Evolutionary conservation across 768 basidiomycete species (phyloP).

Genomic region (Boletus subcaerulescens): DNA sequence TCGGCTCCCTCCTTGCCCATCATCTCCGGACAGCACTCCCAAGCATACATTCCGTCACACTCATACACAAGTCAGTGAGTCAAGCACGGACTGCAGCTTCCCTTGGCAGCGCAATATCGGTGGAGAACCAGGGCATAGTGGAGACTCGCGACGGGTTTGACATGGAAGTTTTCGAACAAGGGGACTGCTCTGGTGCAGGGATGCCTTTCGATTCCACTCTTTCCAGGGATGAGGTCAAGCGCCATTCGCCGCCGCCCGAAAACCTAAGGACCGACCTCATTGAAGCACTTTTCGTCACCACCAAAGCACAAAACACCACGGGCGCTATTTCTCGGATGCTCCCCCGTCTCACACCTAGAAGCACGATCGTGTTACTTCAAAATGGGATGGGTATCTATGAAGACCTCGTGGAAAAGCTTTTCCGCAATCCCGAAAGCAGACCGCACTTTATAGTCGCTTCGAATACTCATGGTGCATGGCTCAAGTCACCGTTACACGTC

Average conservation of each 20-base stretch:
- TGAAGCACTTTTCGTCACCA: conserved; percentile 76
- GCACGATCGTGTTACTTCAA: conserved; percentile 89
- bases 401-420: conserved; percentile 59
- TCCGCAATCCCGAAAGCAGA: conserved; percentile 66
- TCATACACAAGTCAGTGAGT: conserved; percentile 60
- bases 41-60: conserved; percentile 51
- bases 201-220: conserved; percentile 15
- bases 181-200: conserved; percentile 22
- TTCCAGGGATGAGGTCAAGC: conserved; percentile 11
- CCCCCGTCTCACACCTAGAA: conserved; percentile 58
- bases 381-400: conserved; percentile 96
- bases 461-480: conserved; percentile 77
- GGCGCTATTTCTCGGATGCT: conserved; percentile 55
- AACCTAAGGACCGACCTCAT: conserved; percentile 41
- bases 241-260: conserved; percentile 10
- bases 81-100: conserved; percentile 36
- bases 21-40: conserved; percentile 67
- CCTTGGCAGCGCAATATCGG: conserved; percentile 37
- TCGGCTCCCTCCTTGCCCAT: conserved; percentile 80
- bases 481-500: conserved; percentile 48
- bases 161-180: conserved; percentile 46
- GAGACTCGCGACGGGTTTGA: conserved; percentile 43
- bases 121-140: conserved; percentile 50
- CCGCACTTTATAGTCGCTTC: conserved; percentile 85
- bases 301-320: conserved; percentile 71